A percentile compares a stretch with the other conserved stretches of the same genome.
Conservation (phyloP, 2,329 filamentous ascomycete genomes). For the Spiromastix sp. region DNA sequence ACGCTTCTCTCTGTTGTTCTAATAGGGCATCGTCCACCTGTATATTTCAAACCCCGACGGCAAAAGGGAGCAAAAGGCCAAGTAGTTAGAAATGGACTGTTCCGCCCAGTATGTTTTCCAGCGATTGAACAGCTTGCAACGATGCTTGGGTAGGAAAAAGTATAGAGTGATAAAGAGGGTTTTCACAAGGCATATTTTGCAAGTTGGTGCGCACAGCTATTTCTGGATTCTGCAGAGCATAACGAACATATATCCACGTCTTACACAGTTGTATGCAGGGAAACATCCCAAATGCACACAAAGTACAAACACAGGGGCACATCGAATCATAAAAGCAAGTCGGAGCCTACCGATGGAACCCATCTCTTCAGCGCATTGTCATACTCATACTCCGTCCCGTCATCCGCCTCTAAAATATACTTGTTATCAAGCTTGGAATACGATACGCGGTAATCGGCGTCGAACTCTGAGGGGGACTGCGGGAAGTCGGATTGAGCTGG, state of each 20-base stretch:
- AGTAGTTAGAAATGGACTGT: constrained; percentile 7
- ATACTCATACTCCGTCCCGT: constrained; percentile 78
- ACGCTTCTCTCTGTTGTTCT: constrained; percentile 52
- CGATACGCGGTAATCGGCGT: constrained; percentile 69
- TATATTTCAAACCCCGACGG: constrained; percentile 15
- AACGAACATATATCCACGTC: too few relatives aligned
- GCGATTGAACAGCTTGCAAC: not conserved
- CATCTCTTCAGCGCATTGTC: constrained; percentile 61
- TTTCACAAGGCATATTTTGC: not conserved
- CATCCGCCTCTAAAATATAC: constrained; percentile 73
- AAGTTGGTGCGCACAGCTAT: too few relatives aligned
- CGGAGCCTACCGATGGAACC: constrained; percentile 53
- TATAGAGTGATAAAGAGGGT: not conserved
- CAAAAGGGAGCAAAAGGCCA: constrained; percentile 3
- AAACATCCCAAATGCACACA: too few relatives aligned
- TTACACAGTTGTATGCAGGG: too few relatives aligned
- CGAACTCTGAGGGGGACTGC: constrained; percentile 55
- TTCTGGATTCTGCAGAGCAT: too few relatives aligned
- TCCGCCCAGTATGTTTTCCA: not conserved
- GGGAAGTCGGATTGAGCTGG: constrained; percentile 32
- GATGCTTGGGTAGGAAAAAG: not conserved
- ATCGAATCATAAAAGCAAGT: too few relatives aligned
- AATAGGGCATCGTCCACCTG: constrained; percentile 51
- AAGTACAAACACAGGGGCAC: too few relatives aligned
- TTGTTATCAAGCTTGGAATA: constrained; percentile 76